A percentile compares a stretch with the other conserved stretches of the same genome.
phyloP scores from a whole-genome alignment of 2,329 filamentous ascomycete genomes.

The Botrytis paeoniae region DNA sequence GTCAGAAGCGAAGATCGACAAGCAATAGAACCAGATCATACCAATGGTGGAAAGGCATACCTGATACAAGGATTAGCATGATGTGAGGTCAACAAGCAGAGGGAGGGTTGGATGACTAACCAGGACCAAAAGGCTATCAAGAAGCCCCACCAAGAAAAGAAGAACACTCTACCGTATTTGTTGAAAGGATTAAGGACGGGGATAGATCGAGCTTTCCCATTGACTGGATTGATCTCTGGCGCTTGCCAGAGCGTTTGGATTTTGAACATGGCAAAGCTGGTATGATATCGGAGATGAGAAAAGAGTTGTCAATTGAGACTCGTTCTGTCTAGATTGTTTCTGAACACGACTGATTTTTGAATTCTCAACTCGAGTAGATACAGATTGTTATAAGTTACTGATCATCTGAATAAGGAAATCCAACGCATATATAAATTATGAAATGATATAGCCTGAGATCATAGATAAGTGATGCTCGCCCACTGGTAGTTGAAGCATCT shows the following conservation, averaged over 20 bases:
- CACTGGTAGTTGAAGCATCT: constrained; percentile 14
- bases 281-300: background rate
- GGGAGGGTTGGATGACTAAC: constrained; percentile 50
- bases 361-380: background rate
- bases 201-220: constrained; percentile 75
- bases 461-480: background rate
- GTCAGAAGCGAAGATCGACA: constrained; percentile 26
- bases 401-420: background rate
- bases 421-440: constrained; percentile 8
- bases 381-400: background rate
- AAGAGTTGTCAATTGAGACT: background rate
- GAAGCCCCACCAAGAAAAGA: constrained; percentile 85
- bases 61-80: constrained; percentile 35
- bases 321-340: background rate
- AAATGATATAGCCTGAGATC: background rate
- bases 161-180: constrained; percentile 81
- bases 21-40: constrained; percentile 1
- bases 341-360: background rate
- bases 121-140: constrained; percentile 87
- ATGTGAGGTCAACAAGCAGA: constrained; percentile 57
- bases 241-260: constrained; percentile 33
- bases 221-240: constrained; percentile 64
- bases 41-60: constrained; percentile 79
- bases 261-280: constrained; percentile 22
- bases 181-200: constrained; percentile 76